Conservation (phyloP, 345 rosid genomes). For the Sisymbrium irio region DNA sequence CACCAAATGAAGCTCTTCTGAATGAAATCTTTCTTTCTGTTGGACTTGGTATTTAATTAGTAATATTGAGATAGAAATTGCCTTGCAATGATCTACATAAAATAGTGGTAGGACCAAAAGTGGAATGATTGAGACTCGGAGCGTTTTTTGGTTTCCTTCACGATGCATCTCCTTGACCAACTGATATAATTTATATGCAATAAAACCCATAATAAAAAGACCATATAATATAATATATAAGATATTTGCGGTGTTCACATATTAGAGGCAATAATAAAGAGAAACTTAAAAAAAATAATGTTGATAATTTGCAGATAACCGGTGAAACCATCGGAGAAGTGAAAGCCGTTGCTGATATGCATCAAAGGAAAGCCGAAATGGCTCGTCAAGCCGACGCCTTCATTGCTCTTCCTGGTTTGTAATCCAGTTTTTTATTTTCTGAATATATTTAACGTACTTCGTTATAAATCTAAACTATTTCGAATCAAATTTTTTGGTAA, state of each 20-base stretch:
- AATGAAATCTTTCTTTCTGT: not conserved
- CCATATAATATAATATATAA: constrained; percentile 10
- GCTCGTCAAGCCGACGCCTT: constrained; percentile 94
- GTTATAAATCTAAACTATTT: not conserved
- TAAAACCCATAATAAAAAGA: not conserved
- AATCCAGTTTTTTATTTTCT: not conserved
- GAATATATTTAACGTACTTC: not conserved
- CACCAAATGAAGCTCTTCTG: constrained; percentile 1
- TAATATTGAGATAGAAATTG: constrained; percentile 26
- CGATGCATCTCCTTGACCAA: constrained; percentile 36
- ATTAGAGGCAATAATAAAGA: constrained; percentile 5
- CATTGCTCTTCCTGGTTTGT: constrained; percentile 86
- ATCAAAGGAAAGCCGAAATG: constrained; percentile 96
- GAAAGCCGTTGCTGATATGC: constrained; percentile 89
- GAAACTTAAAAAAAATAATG: not conserved
- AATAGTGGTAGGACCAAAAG: constrained; percentile 40
- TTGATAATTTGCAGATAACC: constrained; percentile 49
- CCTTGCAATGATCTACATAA: constrained; percentile 31
- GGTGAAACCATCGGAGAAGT: constrained; percentile 88
- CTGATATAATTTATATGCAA: constrained; percentile 19
- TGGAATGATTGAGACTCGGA: constrained; percentile 33
- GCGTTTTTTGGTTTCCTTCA: constrained; percentile 31
- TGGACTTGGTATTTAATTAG: constrained; percentile 22
- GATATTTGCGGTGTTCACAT: constrained; percentile 17
- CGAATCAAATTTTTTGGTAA: not conserved